Percentiles rank a stretch among this genome's conserved stretches.
phyloP scores from a whole-genome alignment of 2,329 filamentous ascomycete genomes.

The Diaporthe citriasiana region DNA sequence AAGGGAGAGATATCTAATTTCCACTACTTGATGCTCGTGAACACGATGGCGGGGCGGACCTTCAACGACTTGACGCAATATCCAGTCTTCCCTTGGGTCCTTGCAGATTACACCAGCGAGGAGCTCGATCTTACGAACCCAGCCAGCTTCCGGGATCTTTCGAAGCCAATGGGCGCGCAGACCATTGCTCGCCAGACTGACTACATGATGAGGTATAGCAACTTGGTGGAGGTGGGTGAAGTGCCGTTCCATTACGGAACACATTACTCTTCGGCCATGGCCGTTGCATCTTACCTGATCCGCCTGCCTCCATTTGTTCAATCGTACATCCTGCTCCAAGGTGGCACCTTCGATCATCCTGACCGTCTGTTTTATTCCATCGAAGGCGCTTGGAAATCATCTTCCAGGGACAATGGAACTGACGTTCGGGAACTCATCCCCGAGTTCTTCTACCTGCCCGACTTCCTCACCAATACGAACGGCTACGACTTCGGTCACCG shows the following conservation, averaged over 20 bases:
- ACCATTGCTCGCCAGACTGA: conserved; percentile 80
- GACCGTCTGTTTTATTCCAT: conserved; percentile 96
- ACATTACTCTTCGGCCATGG: conserved; percentile 99
- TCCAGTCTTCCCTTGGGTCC: conserved; percentile 96
- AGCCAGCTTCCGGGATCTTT: conserved; percentile 88
- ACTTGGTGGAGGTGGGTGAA: conserved; percentile 92
- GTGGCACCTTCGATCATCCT: conserved; percentile 96
- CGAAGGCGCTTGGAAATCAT: conserved; percentile 89
- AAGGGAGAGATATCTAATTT: conserved; percentile 98
- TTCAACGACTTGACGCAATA: conserved; percentile 99
- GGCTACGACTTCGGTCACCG: conserved; percentile 92
- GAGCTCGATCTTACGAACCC: conserved; percentile 90
- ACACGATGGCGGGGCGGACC: conserved; percentile 95
- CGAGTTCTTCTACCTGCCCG: conserved; percentile 96
- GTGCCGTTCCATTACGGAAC: conserved; percentile 97
- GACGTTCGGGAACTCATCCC: conserved; percentile 96
- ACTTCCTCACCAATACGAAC: conserved; percentile 95
- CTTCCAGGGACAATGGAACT: conserved; percentile 89
- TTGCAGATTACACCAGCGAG: conserved; percentile 95
- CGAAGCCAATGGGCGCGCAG: conserved; percentile 97
- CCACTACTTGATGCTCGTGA: conserved; percentile 98
- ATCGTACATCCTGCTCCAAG: conserved; percentile 93
- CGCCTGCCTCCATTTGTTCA: conserved; percentile 96
- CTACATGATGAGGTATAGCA: conserved; percentile 86
- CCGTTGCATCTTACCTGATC: conserved; percentile 96